Base-by-base conservation (phyloP, 495 filamentous ascomycete genomes). In the Articulospora tetracladia region DNA sequence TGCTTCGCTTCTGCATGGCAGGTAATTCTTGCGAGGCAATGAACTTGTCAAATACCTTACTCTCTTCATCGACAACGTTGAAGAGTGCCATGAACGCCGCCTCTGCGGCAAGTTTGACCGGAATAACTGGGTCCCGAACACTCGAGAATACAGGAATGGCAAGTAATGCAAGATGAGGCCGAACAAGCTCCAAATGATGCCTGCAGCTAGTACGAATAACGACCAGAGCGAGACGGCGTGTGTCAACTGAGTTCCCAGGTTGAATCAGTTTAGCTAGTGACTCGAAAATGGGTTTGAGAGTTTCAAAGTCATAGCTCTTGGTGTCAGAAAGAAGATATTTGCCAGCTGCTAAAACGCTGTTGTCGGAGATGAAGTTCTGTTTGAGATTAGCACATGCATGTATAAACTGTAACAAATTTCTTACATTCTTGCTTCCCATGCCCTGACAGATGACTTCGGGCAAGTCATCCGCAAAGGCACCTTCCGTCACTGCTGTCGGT, bases 1-100 rank as follows among this genome's bases (percentile, higher is more conserved):
- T 97, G 70, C 89, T 93, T 57, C 94, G 77, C 80, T 95, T 95
- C 28, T 81, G 83, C 10, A 81, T 86, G 0, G 88, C 76, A 2
- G 83, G 76, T 32, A 96, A 72, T 0, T 83, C 84, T 32, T 82
- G 75, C 15, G 80, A 82, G 3, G 81, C 74, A 71, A 98, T 85
- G 67, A 92, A 98, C 77, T 92, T 92, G 57, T 98, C 93, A 66
- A 97, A 98, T 23, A 97, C 86, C 61, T 86, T 86, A 39, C 78
- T 79, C 64, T 97, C 94, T 57, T 87, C 83, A 26, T 97, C 90
- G 1, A 92, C 91, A 1, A 98, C 92, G 1, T 83, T 83, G 76
- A 98, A 98, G n/a, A 98, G 74, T n/a, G 90, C 84, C 28, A 98
- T 79, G 71, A 98, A 97, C 1, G 92, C 92, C 1, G 93, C 93